Conservation (phyloP, 1,284 basidiomycete species). For the Malassezia yamatoensis region DNA sequence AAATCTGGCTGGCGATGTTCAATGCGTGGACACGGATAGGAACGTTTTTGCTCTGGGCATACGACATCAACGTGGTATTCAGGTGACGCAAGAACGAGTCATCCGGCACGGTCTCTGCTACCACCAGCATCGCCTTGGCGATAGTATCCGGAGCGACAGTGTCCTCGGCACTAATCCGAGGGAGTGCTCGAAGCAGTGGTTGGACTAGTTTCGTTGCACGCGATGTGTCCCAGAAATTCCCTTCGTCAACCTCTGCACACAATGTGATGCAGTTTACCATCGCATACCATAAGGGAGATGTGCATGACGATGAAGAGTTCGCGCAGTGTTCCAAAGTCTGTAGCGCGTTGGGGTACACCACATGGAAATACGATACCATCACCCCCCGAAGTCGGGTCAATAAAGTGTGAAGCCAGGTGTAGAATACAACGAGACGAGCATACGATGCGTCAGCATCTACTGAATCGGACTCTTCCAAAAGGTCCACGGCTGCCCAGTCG, state of each 20-base stretch:
- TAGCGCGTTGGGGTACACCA: constrained; percentile 54
- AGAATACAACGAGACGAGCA: constrained; percentile 36
- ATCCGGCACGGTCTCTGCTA: constrained; percentile 55
- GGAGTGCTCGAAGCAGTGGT: constrained; percentile 59
- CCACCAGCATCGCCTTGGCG: constrained; percentile 53
- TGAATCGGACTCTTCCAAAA: constrained; percentile 49
- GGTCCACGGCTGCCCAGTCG: constrained; percentile 78
- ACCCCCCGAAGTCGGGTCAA: constrained; percentile 31
- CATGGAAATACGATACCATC: constrained; percentile 41
- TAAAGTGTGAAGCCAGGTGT: constrained; percentile 32
- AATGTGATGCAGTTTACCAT: constrained; percentile 60
- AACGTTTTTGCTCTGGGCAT: constrained; percentile 39
- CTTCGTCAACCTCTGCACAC: constrained; percentile 69
- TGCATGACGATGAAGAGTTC: background rate
- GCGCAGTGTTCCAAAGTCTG: constrained; percentile 1
- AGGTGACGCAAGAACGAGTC: constrained; percentile 62
- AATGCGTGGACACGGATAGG: constrained; percentile 57
- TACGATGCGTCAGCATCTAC: constrained; percentile 22
- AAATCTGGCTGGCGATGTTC: constrained; percentile 61
- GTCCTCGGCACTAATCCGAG: constrained; percentile 1
- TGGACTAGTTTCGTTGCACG: constrained; percentile 59
- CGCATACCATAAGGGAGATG: constrained; percentile 56
- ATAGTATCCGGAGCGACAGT: background rate
- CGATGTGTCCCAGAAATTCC: constrained; percentile 79
- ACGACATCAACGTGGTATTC: constrained; percentile 75